Percentiles rank a stretch among this genome's conserved stretches.
These are phyloP conservation scores for Cladosporium colombiae DNA, from an alignment of 2,329 filamentous ascomycete genomes.

Conservation along the genomic window DNA sequence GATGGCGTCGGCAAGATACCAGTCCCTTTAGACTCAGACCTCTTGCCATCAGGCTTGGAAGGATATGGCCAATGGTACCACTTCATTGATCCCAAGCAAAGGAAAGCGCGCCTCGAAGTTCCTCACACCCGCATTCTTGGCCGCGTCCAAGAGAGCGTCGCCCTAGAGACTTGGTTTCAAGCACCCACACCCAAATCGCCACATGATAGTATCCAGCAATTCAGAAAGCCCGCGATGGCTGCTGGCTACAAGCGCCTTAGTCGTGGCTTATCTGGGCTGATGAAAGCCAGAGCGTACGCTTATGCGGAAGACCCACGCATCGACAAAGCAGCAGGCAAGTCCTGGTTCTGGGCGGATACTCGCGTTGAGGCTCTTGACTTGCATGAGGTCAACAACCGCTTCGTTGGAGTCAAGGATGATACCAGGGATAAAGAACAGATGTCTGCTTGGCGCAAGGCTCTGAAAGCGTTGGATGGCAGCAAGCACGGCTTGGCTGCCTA, in stretches of 20 bases:
- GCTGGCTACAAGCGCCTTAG: not conserved
- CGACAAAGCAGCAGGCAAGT: conserved; percentile 36
- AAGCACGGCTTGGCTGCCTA: conserved; percentile 30
- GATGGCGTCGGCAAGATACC: conserved; percentile 35
- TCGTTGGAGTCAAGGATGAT: conserved; percentile 42
- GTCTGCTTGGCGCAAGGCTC: conserved; percentile 29
- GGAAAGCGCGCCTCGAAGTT: conserved; percentile 43
- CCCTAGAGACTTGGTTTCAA: conserved; percentile 49
- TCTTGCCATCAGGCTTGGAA: conserved; percentile 44
- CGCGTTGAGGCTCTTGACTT: conserved; percentile 59
- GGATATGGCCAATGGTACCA: conserved; percentile 57
- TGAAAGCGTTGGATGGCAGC: conserved; percentile 34
- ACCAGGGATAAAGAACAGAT: conserved; percentile 24
- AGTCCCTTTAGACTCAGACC: conserved; percentile 32
- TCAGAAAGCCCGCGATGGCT: not conserved
- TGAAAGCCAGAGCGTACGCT: conserved; percentile 51
- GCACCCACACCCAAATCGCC: conserved; percentile 23
- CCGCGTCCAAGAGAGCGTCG: conserved; percentile 55
- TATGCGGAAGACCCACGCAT: conserved; percentile 52
- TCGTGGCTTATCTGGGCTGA: conserved; percentile 48
- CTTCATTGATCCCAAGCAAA: conserved; percentile 44
- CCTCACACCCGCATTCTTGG: conserved; percentile 56
- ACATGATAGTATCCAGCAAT: not conserved
- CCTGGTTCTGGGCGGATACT: conserved; percentile 61
- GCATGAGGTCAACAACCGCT: conserved; percentile 55